Evolutionary conservation across 2,329 filamentous ascomycete species (phyloP).

Genomic region (Pseudopithomyces maydicus): DNA sequence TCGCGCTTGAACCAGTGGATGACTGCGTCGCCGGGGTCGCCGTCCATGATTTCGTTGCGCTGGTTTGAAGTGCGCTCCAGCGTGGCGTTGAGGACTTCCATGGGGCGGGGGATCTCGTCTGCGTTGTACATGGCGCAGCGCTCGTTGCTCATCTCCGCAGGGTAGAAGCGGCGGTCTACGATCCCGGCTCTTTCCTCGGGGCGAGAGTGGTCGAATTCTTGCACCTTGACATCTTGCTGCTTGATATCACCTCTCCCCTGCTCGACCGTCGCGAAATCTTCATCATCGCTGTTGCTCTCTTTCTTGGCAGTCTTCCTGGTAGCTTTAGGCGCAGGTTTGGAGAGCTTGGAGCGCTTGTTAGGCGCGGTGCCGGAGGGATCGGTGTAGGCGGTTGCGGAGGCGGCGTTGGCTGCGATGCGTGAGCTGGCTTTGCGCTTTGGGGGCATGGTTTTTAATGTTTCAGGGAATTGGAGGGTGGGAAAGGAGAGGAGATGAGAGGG

Average conservation of each 20-base stretch:
- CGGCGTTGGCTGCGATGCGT: constrained; percentile 24
- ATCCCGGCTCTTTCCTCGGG: constrained; percentile 46
- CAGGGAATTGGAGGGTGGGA: not conserved
- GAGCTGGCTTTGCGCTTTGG: constrained; percentile 39
- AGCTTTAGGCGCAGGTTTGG: constrained; percentile 34
- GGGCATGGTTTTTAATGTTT: constrained; percentile 27
- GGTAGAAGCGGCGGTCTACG: constrained; percentile 71
- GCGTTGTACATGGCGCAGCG: constrained; percentile 75
- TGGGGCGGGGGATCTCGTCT: constrained; percentile 72
- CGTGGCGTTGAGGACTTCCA: constrained; percentile 68
- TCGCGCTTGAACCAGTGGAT: constrained; percentile 94
- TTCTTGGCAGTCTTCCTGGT: constrained; percentile 17
- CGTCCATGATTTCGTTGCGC: constrained; percentile 54
- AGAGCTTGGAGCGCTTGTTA: constrained; percentile 45
- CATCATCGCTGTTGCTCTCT: not conserved
- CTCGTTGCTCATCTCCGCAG: constrained; percentile 81
- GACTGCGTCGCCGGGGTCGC: constrained; percentile 63
- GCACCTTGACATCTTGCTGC: constrained; percentile 11
- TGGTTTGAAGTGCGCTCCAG: constrained; percentile 63
- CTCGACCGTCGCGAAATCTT: constrained; percentile 15
- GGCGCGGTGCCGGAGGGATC: constrained; percentile 37
- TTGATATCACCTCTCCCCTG: constrained; percentile 23
- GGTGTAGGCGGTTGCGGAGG: constrained; percentile 39
- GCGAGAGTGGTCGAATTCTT: constrained; percentile 43
- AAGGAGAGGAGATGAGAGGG: not conserved